Evolutionary conservation across 1,284 basidiomycete species (phyloP).

Genomic region (Sanghuangporus baumii): DNA sequence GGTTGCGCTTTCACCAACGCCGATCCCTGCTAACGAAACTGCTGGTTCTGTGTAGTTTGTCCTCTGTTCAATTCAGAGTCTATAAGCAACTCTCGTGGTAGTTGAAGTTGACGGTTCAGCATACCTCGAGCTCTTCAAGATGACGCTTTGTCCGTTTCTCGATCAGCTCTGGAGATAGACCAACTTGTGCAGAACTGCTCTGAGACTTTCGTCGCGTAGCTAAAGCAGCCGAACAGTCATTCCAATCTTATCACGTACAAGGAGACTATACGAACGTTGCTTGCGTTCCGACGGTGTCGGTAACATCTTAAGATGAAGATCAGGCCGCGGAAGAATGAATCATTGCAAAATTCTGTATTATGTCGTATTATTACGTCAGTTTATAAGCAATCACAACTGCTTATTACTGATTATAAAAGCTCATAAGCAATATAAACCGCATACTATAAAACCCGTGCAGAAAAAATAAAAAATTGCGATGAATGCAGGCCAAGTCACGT

Average conservation of each 20-base stretch:
- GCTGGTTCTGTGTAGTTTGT: slow-evolving; percentile 72
- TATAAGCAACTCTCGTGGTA: slow-evolving; percentile 5
- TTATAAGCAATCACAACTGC: too few species aligned
- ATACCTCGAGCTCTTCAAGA: slow-evolving; percentile 77
- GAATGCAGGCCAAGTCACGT: too few species aligned
- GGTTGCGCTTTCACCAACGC: slow-evolving; percentile 29
- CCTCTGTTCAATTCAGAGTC: slow-evolving; percentile 37
- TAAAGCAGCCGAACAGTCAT: neutral
- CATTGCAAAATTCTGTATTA: too few species aligned
- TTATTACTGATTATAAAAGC: too few species aligned
- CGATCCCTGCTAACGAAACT: slow-evolving; percentile 31
- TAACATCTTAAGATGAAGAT: neutral
- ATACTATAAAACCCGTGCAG: too few species aligned
- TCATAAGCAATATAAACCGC: too few species aligned
- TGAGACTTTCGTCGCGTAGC: slow-evolving; percentile 10
- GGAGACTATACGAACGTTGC: slow-evolving; percentile 3
- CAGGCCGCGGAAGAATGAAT: neutral
- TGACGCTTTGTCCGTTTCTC: slow-evolving; percentile 69
- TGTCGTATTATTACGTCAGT: too few species aligned
- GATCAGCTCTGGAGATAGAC: slow-evolving; percentile 55
- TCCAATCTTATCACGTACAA: neutral
- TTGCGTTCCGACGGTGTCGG: slow-evolving; percentile 1
- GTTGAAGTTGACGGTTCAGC: slow-evolving; percentile 9
- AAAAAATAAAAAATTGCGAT: too few species aligned
- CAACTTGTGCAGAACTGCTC: neutral